Evolutionary conservation across 202 grass and related monocot genomes (phyloP), one percentile per base, ranked within the genome.

Genomic region (Carex arenaria): DNA sequence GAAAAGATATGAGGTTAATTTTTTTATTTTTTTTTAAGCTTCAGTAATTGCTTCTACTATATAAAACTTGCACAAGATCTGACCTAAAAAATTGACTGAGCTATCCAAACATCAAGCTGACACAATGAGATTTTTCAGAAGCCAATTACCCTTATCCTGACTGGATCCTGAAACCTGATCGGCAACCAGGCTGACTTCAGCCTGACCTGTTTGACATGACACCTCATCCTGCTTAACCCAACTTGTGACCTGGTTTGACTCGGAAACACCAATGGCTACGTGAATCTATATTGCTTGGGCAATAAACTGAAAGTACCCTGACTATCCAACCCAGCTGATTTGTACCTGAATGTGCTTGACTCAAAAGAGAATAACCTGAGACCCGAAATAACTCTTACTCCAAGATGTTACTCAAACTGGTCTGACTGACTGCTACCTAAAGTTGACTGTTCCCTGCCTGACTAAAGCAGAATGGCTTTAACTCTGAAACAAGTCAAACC

Each of bases 1-100:
- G 84, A 88, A 93, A 76, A 91, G 90, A 87, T 95, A 98, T 19
- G 93, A 93, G 92, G 95, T 98, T 61, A 91, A 42, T 23, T 85
- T 90, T 49, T 67, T 88, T 75, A 0, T 3, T 34, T 66, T 73
- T 72, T 45, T 60, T 52, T 80, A 64, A 51, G 23, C 22, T 64
- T 80, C 11, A 18, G 55, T 78, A 78, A 19, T n/a, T 36, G 53
- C 7, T 60, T 78, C 17, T 38, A 59, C 12, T 43, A 19, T 78
- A 3, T 26, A 40, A 7, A 68, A 14, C 7, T 34, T 19, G 28
- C 30, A 59, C 36, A 77, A 19, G 14, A 36, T 7, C 52, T 10
- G 15, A 77, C 52, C 15, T 78, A 17, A 36, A 78, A 59, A 36
- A 15, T 8, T 15, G 14, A 7, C 20, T 6, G 7, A 60, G 73